Base-by-base conservation (phyloP, 2,329 filamentous ascomycete genomes). In the Uncinocarpus reesii region DNA sequence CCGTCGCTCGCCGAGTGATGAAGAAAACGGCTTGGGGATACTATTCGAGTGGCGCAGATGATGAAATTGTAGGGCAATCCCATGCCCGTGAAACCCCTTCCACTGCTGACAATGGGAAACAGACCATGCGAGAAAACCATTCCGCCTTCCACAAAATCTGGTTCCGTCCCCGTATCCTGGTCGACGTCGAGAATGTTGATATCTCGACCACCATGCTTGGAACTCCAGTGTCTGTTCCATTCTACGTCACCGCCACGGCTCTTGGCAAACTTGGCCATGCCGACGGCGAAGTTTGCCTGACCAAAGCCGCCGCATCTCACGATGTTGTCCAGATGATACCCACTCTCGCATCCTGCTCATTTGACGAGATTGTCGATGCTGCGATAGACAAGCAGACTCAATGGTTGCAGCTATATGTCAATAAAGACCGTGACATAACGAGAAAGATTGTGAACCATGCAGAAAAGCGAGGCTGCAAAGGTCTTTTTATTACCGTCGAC, bases 311-410 rank as follows among this genome's bases (percentile, higher is more conserved):
- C 1, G 76, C 77, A 63, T 86, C 84, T 62, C 90, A 96, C 74
- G 80, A 89, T 62, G 83, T 96, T 44, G 79, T 96, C 53, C 92
- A 98, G 69, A 98, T 98, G 92, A 96, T 98, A 53, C 92, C 92
- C 1, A 98, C 92, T 2, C 76, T 98, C 5, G 92, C 92, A 1
- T 95, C 88, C 1, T 96, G 92, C 72, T 92, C 88, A 1, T 95
- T 98, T 60, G 92, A 98, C 70, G 90, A 98, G 69, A 95, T 98
- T 51, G 74, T 93, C 55, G 92, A 96, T 65, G 92, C 89, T 15
- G 78, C 76, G 24, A 73, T 78, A 54, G 84, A 78, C 37, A 82
- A 84, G 53, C 89, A 95, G 66, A 80, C 88, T 3, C 92, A 96
- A 68, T 98, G 92, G 92, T 74, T 98, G 56, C 92, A 98, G 70